Conservation (phyloP, 2,329 filamentous ascomycete genomes). For the Claviceps citrina region DNA sequence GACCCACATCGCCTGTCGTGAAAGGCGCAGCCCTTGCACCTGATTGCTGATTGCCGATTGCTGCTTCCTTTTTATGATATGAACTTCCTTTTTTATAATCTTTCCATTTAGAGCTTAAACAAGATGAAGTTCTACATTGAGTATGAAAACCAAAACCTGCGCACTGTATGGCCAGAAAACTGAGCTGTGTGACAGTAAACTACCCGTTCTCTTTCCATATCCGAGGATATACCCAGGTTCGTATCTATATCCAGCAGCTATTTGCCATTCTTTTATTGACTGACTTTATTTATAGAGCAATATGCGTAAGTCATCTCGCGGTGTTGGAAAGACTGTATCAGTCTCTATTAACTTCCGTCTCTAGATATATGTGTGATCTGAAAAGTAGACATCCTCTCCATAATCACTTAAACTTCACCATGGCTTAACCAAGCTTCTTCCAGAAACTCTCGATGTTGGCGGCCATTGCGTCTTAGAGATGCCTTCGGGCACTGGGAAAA, state of each 20-base stretch:
- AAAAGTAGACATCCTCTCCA: constrained; percentile 27
- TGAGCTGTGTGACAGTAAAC: constrained; percentile 27
- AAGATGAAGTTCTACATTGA: constrained; percentile 38
- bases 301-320: constrained; percentile 30
- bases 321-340: not conserved
- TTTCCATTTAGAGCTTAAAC: too few relatives aligned
- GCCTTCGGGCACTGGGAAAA: constrained; percentile 97
- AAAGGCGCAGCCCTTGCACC: too few relatives aligned
- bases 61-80: too few relatives aligned
- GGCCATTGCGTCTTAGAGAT: constrained; percentile 97
- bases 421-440: not conserved
- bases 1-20: too few relatives aligned
- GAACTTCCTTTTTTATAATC: too few relatives aligned
- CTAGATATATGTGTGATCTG: constrained; percentile 41
- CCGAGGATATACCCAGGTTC: constrained; percentile 42
- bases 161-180: not conserved
- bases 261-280: not conserved
- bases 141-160: constrained; percentile 15
- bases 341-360: not conserved
- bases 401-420: not conserved
- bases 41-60: too few relatives aligned
- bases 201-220: constrained; percentile 43
- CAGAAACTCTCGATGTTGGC: constrained; percentile 72
- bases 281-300: constrained; percentile 26
- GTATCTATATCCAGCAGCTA: constrained; percentile 6